Evolutionary conservation across 2,329 filamentous ascomycete species (phyloP), one percentile per base, ranked within the genome.

Genomic region (Sporothrix variecibatus): DNA sequence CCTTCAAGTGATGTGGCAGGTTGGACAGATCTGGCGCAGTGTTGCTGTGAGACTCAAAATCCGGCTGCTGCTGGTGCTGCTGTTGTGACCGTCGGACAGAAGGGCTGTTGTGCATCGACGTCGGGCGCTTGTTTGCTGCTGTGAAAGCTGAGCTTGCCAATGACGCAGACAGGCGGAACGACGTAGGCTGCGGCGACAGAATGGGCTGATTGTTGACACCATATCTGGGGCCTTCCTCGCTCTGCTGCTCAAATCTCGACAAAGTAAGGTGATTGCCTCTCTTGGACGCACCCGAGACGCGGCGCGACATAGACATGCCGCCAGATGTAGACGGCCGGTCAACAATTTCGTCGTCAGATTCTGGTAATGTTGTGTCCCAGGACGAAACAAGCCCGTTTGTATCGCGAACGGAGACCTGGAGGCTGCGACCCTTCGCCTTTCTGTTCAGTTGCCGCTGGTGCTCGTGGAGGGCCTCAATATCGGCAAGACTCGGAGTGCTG

Each of bases 81-180:
- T 17, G 72, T 8, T 40, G 65, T 51, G 60, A 8, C 2, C 15
- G 28, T 65, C 46, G 62, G 53, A 67, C 28, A n/a, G 74, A 62
- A 15, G 72, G 46, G 11, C 46, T 62, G 70, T 49, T 76, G 51
- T 74, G 73, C 70, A 58, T 65, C 9, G 43, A 64, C 11, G 67
- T 43, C 2, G 69, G 53, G 38, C 62, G 73, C 64, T 58, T 73
- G 56, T n/a, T 40, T 23, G 62, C 43, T 43, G 34, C 38, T n/a
- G 73, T 56, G 69, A 56, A 51, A 17, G 72, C 72, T 4, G 73
- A 71, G 26, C 53, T 62, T 9, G 71, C 53, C 60, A 72, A 38
- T 51, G 73, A 72, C 2, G 73, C 73, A 15, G 75, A 76, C 73
- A 76, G 34, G 73, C 76, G 65, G 72, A 65, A 73, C 71, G 77